Evolutionary conservation across 192 early-diverging fungal species (phyloP).

Genomic region (Geosiphon pyriformis): DNA sequence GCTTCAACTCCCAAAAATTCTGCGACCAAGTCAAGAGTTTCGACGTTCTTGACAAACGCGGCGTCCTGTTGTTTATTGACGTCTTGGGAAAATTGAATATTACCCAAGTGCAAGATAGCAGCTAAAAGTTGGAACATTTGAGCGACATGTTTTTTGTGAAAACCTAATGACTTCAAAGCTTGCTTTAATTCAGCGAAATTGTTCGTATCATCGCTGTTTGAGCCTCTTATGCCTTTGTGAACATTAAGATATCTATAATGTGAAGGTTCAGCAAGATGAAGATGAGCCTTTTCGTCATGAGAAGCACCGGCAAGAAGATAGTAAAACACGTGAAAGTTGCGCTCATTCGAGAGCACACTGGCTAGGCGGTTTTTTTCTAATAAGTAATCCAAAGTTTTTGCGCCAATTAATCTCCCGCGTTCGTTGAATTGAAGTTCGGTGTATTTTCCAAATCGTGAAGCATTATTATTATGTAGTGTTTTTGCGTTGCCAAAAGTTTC

Average conservation of each 20-base stretch:
- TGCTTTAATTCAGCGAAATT: slow-evolving; percentile 65
- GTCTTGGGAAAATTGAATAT: slow-evolving; percentile 73
- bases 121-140: slow-evolving; percentile 84
- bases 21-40: slow-evolving; percentile 70
- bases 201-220: slow-evolving; percentile 53
- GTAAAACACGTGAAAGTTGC: slow-evolving; percentile 95
- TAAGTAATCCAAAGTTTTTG: slow-evolving; percentile 82
- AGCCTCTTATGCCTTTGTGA: slow-evolving; percentile 48
- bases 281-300: slow-evolving; percentile 66
- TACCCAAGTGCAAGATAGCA: slow-evolving; percentile 82
- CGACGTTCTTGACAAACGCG: slow-evolving; percentile 69
- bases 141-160: slow-evolving; percentile 72
- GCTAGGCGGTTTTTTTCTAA: slow-evolving; percentile 81
- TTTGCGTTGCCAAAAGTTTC: slow-evolving; percentile 88
- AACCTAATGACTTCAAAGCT: slow-evolving; percentile 81
- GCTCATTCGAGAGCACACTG: slow-evolving; percentile 53
- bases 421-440: slow-evolving; percentile 91
- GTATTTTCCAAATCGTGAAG: slow-evolving; percentile 80
- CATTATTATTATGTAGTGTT: slow-evolving; percentile 67
- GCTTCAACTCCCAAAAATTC: slow-evolving; percentile 75
- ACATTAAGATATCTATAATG: slow-evolving; percentile 53
- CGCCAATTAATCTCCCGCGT: slow-evolving; percentile 83
- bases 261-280: slow-evolving; percentile 63
- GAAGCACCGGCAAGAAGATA: slow-evolving; percentile 83
- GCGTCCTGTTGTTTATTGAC: slow-evolving; percentile 60